Evolutionary conservation across 202 grass and related monocot genomes (phyloP).

Genomic region (Hordeum pubiflorum): DNA sequence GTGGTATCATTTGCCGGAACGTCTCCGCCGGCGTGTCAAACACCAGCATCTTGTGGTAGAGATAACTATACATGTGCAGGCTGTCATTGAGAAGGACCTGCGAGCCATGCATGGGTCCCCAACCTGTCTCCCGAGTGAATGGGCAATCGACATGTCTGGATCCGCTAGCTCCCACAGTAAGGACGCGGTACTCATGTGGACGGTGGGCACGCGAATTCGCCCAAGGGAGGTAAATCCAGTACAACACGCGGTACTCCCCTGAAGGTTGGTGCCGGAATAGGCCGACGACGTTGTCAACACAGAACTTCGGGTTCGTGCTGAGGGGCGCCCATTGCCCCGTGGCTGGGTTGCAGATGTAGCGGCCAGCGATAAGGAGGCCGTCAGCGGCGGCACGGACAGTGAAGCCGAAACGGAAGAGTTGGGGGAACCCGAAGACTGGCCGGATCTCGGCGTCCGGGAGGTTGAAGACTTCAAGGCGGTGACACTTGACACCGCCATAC

Average conservation of each 20-base stretch:
- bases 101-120: background rate
- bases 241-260: background rate
- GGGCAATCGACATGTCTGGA: background rate
- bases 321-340: background rate
- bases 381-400: background rate
- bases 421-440: background rate
- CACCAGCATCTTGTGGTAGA: background rate
- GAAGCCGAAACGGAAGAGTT: background rate
- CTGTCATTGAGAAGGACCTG: background rate
- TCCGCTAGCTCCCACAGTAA: background rate
- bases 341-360: background rate
- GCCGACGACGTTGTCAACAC: background rate
- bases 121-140: background rate
- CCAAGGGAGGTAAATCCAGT: background rate
- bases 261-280: background rate
- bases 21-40: background rate
- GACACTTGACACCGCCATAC: no score
- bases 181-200: background rate
- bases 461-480: background rate
- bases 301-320: rapidly evolving
- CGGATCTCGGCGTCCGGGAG: background rate
- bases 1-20: background rate
- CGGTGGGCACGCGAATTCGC: background rate
- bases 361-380: background rate
- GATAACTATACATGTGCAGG: background rate